phyloP scores from a whole-genome alignment of 2,329 filamentous ascomycete genomes.

The Sclerotinia sclerotiorum region DNA sequence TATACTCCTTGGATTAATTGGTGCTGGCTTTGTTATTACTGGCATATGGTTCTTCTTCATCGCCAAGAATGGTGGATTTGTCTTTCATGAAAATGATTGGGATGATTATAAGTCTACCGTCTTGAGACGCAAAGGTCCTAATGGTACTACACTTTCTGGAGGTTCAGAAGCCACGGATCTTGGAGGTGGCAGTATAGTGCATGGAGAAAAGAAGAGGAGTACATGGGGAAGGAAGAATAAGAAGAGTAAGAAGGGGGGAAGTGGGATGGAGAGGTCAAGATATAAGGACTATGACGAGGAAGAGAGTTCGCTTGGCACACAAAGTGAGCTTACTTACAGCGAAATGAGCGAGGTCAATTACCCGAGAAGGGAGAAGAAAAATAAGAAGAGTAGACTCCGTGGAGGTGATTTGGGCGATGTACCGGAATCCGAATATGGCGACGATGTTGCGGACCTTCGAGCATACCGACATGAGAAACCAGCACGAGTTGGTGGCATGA shows the following conservation, averaged over 20 bases:
- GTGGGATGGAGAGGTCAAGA: slow-evolving; percentile 24
- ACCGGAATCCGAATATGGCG: slow-evolving; percentile 48
- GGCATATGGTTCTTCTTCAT: slow-evolving; percentile 99
- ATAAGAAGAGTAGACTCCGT: slow-evolving; percentile 42
- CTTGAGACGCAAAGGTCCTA: slow-evolving; percentile 80
- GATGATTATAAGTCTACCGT: slow-evolving; percentile 98
- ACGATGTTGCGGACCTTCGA: slow-evolving; percentile 63
- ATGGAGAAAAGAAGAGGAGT: slow-evolving; percentile 60
- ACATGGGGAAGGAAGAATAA: slow-evolving; percentile 44
- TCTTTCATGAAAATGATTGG: slow-evolving; percentile 85
- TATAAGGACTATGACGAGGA: slow-evolving; percentile 41
- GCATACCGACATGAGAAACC: slow-evolving; percentile 84
- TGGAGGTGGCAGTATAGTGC: slow-evolving; percentile 81
- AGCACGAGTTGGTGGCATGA: slow-evolving; percentile 85
- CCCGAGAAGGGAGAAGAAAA: slow-evolving; percentile 34
- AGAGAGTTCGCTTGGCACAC: slow-evolving; percentile 28
- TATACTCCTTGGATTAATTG: slow-evolving; percentile 81
- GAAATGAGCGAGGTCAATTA: slow-evolving; percentile 35
- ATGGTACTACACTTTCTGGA: slow-evolving; percentile 80
- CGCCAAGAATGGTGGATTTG: slow-evolving; percentile 93
- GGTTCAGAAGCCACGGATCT: slow-evolving; percentile 80
- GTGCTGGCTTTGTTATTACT: slow-evolving; percentile 69
- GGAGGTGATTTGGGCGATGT: slow-evolving; percentile 23
- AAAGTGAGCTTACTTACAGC: slow-evolving; percentile 27
- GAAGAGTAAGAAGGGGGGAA: slow-evolving; percentile 36